Percentiles rank a stretch among this genome's conserved stretches.
Evolutionary conservation across 495 filamentous ascomycete species (phyloP).

Genomic region (Penicillium psychrofluorescens): DNA sequence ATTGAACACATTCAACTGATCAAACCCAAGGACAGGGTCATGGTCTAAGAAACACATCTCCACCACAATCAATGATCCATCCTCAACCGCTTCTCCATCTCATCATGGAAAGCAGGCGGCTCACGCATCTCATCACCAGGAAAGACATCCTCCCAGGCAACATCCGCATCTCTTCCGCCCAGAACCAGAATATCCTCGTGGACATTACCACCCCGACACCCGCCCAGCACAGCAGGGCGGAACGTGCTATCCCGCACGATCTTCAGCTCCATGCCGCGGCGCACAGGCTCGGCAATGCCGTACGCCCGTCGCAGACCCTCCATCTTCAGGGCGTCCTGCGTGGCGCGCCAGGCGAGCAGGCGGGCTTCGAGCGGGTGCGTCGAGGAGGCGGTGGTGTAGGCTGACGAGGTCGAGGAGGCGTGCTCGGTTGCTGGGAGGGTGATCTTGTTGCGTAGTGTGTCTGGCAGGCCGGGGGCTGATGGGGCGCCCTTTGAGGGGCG

Average conservation of each 20-base stretch:
- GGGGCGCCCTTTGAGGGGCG: slow-evolving; percentile 59
- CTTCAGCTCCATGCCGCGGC: slow-evolving; percentile 92
- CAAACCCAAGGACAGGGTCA: slow-evolving; percentile 4
- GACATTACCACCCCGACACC: slow-evolving; percentile 35
- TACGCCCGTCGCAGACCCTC: slow-evolving; percentile 74
- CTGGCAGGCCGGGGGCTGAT: slow-evolving; percentile 84
- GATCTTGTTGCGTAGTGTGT: slow-evolving; percentile 79
- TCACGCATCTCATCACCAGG: slow-evolving; percentile 51
- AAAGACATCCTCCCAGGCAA: slow-evolving; percentile 91
- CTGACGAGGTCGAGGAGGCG: slow-evolving; percentile 30
- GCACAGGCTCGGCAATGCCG: slow-evolving; percentile 88
- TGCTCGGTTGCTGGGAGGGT: slow-evolving; percentile 42
- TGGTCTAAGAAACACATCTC: slow-evolving; percentile 13
- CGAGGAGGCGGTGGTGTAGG: slow-evolving; percentile 38
- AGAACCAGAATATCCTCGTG: slow-evolving; percentile 72
- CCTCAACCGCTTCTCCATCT: slow-evolving; percentile 85
- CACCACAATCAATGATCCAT: slow-evolving; percentile 52
- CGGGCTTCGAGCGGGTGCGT: slow-evolving; percentile 88
- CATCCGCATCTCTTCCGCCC: slow-evolving; percentile 61
- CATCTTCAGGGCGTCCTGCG: slow-evolving; percentile 84
- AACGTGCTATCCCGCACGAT: slow-evolving; percentile 59
- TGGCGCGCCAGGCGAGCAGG: slow-evolving; percentile 73
- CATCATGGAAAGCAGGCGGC: slow-evolving; percentile 68
- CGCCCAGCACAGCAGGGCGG: slow-evolving; percentile 39
- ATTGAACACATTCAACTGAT: slow-evolving; percentile 15